These are phyloP conservation scores for Aspergillus flavus DNA, from an alignment of 2,329 filamentous ascomycete species.

Conservation along the genomic window DNA sequence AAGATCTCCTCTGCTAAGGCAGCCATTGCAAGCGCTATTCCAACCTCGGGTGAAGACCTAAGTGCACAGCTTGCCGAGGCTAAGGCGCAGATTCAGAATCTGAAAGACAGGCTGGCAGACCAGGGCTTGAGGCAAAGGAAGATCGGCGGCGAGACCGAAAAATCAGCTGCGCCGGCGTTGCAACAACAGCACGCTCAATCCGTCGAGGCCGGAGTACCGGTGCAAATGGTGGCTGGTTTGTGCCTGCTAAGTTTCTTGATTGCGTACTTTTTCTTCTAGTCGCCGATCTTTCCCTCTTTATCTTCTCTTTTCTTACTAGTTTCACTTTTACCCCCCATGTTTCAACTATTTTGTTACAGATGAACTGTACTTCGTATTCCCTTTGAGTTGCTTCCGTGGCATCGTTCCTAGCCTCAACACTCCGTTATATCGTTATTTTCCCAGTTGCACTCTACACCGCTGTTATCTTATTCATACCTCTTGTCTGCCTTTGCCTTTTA, in stretches of 20 bases:
- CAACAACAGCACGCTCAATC: constrained; percentile 60
- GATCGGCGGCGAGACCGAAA: constrained; percentile 58
- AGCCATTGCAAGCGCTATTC: constrained; percentile 53
- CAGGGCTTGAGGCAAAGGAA: constrained; percentile 80
- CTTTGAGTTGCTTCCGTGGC: constrained; percentile 28
- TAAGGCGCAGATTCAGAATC: constrained; percentile 69
- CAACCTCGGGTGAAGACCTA: constrained; percentile 60
- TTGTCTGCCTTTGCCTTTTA: constrained; percentile 9
- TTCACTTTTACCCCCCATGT: constrained; percentile 27
- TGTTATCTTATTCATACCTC: constrained; percentile 3
- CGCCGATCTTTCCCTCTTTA: constrained; percentile 11
- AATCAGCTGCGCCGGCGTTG: constrained; percentile 51
- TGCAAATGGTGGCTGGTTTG: constrained; percentile 79
- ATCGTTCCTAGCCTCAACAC: constrained; percentile 31
- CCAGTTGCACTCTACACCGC: background rate
- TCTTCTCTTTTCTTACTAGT: constrained; percentile 23
- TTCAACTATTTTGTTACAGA: constrained; percentile 22
- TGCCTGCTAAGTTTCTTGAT: constrained; percentile 90
- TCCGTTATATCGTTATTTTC: constrained; percentile 13
- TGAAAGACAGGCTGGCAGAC: constrained; percentile 67
- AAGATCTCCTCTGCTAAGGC: constrained; percentile 47
- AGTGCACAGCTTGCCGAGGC: constrained; percentile 75
- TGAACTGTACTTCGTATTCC: constrained; percentile 28
- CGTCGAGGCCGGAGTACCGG: constrained; percentile 72
- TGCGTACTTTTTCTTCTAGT: constrained; percentile 93